These are phyloP conservation scores for Datisca glomerata DNA, from an alignment of 306 rosid species.

Conservation along the genomic window DNA sequence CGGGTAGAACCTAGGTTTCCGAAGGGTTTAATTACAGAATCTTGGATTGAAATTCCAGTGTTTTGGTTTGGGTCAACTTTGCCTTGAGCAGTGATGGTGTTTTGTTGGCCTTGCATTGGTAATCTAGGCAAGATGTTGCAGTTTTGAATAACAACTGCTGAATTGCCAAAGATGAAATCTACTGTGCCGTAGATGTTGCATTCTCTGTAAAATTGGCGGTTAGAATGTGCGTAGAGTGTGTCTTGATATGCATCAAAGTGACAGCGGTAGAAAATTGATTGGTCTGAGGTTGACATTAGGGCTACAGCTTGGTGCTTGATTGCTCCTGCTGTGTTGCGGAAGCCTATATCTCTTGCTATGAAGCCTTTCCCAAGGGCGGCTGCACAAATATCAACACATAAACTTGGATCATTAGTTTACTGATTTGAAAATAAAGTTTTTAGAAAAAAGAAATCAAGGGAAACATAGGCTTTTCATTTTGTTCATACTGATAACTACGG, in stretches of 20 bases:
- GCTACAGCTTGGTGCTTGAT: constrained; percentile 77
- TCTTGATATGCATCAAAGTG: constrained; percentile 55
- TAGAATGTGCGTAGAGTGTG: constrained; percentile 43
- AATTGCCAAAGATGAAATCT: constrained; percentile 72
- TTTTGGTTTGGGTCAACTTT: constrained; percentile 61
- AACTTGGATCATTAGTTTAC: not conserved
- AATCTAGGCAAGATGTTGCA: constrained; percentile 37
- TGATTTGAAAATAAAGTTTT: not conserved
- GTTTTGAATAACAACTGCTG: constrained; percentile 51
- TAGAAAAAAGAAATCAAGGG: not conserved
- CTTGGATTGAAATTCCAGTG: constrained; percentile 57
- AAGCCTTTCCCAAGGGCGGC: constrained; percentile 59
- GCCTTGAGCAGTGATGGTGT: constrained; percentile 81
- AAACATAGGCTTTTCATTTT: too few relatives aligned
- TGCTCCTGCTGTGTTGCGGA: constrained; percentile 57
- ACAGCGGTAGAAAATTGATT: constrained; percentile 51
- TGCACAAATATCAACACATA: too few relatives aligned
- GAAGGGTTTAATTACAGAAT: constrained; percentile 33
- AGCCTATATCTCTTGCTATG: constrained; percentile 55
- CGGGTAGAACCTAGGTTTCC: constrained; percentile 36
- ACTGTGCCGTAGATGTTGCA: constrained; percentile 62
- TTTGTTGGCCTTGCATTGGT: constrained; percentile 47
- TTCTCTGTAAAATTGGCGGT: constrained; percentile 60
- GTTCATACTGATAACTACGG: too few relatives aligned
- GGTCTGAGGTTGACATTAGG: constrained; percentile 47